Percentiles rank a stretch among this genome's conserved stretches.
These are phyloP conservation scores for Sporothrix schenckii DNA, from an alignment of 2,329 filamentous ascomycete genomes.

Conservation along the genomic window DNA sequence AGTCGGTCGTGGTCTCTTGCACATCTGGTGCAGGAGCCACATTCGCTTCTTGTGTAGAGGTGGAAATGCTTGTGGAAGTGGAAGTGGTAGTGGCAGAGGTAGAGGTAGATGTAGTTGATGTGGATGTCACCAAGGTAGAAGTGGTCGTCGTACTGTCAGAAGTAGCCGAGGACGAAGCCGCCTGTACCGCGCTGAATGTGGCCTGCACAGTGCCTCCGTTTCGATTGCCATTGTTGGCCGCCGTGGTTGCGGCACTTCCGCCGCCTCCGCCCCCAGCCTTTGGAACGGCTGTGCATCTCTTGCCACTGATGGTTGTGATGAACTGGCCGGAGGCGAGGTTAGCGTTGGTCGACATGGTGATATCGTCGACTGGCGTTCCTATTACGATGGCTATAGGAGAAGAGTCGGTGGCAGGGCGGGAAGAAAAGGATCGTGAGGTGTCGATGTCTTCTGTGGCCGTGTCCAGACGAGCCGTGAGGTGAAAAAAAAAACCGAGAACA, in stretches of 20 bases:
- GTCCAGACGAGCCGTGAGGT: slow-evolving; percentile 34
- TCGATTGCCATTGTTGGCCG: slow-evolving; percentile 29
- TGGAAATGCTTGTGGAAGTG: slow-evolving; percentile 8
- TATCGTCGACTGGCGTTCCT: slow-evolving; percentile 2
- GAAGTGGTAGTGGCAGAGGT: slow-evolving; percentile 32
- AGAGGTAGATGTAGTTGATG: slow-evolving; percentile 34
- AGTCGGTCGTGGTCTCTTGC: slow-evolving; percentile 28
- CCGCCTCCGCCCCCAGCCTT: slow-evolving; percentile 38
- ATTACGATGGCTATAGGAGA: background rate
- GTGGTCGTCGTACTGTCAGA: slow-evolving; percentile 46
- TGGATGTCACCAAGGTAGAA: slow-evolving; percentile 35
- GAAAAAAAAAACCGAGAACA: slow-evolving; percentile 14
- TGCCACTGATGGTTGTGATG: slow-evolving; percentile 54
- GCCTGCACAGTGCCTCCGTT: slow-evolving; percentile 31
- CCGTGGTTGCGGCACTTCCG: slow-evolving; percentile 32
- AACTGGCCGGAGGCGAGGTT: slow-evolving; percentile 53
- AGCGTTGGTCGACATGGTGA: slow-evolving; percentile 48
- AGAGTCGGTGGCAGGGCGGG: background rate
- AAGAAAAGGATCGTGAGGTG: slow-evolving; percentile 12
- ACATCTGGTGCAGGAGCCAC: slow-evolving; percentile 30
- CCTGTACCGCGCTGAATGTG: slow-evolving; percentile 6
- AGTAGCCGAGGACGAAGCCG: slow-evolving; percentile 22
- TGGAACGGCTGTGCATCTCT: slow-evolving; percentile 59
- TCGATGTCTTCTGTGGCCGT: slow-evolving; percentile 32
- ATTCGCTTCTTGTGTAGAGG: slow-evolving; percentile 27